Evolutionary conservation across 176 grass and related monocot genomes (phyloP).

Genomic region (Microstegium vimineum): DNA sequence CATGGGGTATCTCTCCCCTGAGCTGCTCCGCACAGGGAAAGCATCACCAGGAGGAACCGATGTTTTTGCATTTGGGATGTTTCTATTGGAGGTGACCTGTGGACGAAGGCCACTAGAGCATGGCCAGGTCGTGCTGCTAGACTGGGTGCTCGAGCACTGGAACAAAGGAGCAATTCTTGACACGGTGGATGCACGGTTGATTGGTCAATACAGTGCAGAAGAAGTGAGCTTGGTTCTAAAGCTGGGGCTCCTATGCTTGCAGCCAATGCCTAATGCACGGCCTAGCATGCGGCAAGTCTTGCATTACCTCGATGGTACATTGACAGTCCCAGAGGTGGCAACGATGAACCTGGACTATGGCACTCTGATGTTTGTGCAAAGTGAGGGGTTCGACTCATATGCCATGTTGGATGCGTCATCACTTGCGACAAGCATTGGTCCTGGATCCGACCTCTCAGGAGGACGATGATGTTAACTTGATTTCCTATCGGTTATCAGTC

Average conservation of each 20-base stretch:
- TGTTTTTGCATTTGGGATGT: slow-evolving; percentile 38
- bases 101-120: slow-evolving; percentile 39
- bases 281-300: slow-evolving; percentile 47
- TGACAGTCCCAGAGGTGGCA: slow-evolving; percentile 25
- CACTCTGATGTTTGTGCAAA: slow-evolving; percentile 31
- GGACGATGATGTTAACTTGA: slow-evolving; percentile 15
- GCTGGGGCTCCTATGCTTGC: slow-evolving; percentile 50
- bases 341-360: slow-evolving; percentile 12
- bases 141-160: slow-evolving; percentile 38
- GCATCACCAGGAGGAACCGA: slow-evolving; percentile 41
- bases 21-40: slow-evolving; percentile 42
- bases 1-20: slow-evolving; percentile 49
- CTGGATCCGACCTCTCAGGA: slow-evolving; percentile 25
- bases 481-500: neutral
- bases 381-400: slow-evolving; percentile 26
- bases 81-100: slow-evolving; percentile 48
- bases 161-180: slow-evolving; percentile 31
- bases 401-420: slow-evolving; percentile 14
- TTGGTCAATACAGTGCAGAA: neutral
- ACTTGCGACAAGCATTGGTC: neutral
- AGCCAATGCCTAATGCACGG: slow-evolving; percentile 34
- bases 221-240: slow-evolving; percentile 46
- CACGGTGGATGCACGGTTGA: slow-evolving; percentile 25
- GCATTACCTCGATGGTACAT: slow-evolving; percentile 18
- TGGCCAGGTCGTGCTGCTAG: slow-evolving; percentile 22